Percentiles rank a stretch among this genome's conserved stretches.
These are phyloP conservation scores for Cercis canadensis DNA, from an alignment of 306 rosid genomes.

Conservation along the genomic window DNA sequence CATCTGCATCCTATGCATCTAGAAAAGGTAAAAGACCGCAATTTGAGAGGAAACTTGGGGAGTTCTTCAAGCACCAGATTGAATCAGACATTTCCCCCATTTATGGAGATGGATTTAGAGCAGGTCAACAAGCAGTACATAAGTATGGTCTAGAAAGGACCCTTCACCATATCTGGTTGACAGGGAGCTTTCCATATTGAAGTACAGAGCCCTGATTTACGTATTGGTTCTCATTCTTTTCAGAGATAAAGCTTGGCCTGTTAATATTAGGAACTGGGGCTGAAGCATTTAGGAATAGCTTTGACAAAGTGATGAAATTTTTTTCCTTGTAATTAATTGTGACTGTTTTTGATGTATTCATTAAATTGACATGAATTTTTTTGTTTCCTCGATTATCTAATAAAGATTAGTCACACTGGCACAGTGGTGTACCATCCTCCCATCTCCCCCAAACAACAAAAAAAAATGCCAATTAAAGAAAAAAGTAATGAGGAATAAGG, in stretches of 20 bases:
- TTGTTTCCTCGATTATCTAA: neutral
- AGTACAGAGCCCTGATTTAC: conserved; percentile 17
- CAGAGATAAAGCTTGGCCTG: conserved; percentile 55
- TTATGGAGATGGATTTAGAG: conserved; percentile 94
- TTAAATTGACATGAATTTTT: conserved; percentile 34
- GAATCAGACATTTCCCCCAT: conserved; percentile 95
- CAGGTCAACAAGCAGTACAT: conserved; percentile 83
- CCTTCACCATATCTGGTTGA: conserved; percentile 84
- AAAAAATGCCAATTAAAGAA: no score
- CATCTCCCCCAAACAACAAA: neutral
- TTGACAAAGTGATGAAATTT: conserved; percentile 40
- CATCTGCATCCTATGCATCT: conserved; percentile 51
- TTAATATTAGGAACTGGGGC: conserved; percentile 61
- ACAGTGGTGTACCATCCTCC: neutral
- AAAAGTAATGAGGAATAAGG: no score
- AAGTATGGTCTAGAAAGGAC: conserved; percentile 83
- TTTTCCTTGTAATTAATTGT: conserved; percentile 45
- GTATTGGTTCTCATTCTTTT: conserved; percentile 46
- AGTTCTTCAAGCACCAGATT: conserved; percentile 92
- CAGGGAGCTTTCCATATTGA: conserved; percentile 83
- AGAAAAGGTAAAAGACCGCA: conserved; percentile 60
- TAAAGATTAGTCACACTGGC: conserved; percentile 12
- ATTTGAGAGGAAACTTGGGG: conserved; percentile 88
- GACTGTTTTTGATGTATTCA: conserved; percentile 27
- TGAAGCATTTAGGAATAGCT: conserved; percentile 48